These are phyloP conservation scores for Auriscalpium vulgare DNA, from an alignment of 768 basidiomycete genomes.

Conservation along the genomic window DNA sequence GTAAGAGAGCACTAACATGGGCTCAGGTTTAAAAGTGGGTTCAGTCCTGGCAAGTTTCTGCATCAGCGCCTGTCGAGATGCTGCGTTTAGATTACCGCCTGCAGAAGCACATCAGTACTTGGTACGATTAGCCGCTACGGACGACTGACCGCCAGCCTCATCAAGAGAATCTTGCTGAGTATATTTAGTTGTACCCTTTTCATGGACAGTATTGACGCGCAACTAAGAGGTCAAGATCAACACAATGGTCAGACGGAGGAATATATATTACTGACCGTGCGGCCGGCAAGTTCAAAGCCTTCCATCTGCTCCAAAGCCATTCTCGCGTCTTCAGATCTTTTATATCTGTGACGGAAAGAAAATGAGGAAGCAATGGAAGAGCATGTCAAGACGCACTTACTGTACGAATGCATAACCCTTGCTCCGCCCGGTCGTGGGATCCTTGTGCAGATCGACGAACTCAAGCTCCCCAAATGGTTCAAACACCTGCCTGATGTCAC, in stretches of 20 bases:
- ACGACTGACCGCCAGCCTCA: conserved; percentile 71
- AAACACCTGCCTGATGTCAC: conserved; percentile 98
- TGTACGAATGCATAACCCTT: conserved; percentile 99
- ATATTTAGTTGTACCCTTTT: conserved; percentile 74
- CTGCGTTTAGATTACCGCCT: conserved; percentile 98
- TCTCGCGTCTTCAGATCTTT: conserved; percentile 85
- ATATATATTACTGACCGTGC: conserved; percentile 51
- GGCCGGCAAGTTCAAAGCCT: conserved; percentile 94
- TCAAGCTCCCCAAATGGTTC: conserved; percentile 98
- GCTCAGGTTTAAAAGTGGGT: conserved; percentile 45
- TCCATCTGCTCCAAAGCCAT: conserved; percentile 99
- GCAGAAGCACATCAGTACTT: conserved; percentile 7
- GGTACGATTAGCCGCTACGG: background rate
- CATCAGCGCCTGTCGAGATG: conserved; percentile 98
- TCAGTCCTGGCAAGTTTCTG: conserved; percentile 99
- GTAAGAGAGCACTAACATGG: conserved; percentile 40
- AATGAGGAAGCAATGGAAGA: background rate
- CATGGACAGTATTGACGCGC: conserved; percentile 87
- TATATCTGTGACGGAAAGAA: conserved; percentile 48
- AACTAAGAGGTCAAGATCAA: conserved; percentile 37
- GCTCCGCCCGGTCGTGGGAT: conserved; percentile 89
- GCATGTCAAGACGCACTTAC: conserved; percentile 35
- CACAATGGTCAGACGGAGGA: conserved; percentile 8
- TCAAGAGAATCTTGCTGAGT: conserved; percentile 77
- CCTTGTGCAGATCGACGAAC: conserved; percentile 96